These are phyloP conservation scores for Spergularia azorica DNA, from an alignment of 179 eudicot genomes.

Conservation along the genomic window DNA sequence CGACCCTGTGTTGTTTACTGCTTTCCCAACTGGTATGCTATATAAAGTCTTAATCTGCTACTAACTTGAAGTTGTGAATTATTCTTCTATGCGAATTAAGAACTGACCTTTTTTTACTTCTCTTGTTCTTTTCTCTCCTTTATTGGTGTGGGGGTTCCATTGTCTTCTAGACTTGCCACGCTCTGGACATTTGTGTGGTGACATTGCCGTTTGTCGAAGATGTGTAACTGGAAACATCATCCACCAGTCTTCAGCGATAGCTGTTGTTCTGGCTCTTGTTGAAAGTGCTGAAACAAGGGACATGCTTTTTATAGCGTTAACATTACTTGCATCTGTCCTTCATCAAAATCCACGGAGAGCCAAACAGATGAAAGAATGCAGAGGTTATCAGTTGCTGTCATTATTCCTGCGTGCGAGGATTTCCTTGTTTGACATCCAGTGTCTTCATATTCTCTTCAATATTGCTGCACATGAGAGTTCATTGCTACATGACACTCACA, in stretches of 20 bases:
- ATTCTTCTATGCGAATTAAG: neutral
- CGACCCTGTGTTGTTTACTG: constrained; percentile 76
- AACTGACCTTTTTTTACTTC: neutral
- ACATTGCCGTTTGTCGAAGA: constrained; percentile 71
- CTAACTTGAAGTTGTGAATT: neutral
- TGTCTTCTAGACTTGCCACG: constrained; percentile 67
- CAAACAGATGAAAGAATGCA: constrained; percentile 72
- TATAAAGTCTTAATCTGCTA: neutral
- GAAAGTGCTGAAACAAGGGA: constrained; percentile 90
- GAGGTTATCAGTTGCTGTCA: constrained; percentile 81
- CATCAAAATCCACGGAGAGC: constrained; percentile 75
- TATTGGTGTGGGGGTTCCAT: neutral
- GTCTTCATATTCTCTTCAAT: constrained; percentile 82
- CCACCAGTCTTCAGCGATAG: constrained; percentile 73
- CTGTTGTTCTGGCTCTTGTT: constrained; percentile 78
- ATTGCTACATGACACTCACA: constrained; percentile 40
- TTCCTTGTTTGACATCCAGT: constrained; percentile 73
- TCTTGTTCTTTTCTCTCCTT: neutral
- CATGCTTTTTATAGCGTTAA: constrained; percentile 78
- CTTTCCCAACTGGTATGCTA: constrained; percentile 70
- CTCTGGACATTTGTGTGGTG: constrained; percentile 83
- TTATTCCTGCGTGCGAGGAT: constrained; percentile 63
- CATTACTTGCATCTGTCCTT: constrained; percentile 76
- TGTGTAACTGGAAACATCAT: constrained; percentile 84
- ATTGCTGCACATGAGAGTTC: constrained; percentile 83